Evolutionary conservation across 2,329 filamentous ascomycete genomes (phyloP).

Genomic region (Emericellopsis cladophorae): DNA sequence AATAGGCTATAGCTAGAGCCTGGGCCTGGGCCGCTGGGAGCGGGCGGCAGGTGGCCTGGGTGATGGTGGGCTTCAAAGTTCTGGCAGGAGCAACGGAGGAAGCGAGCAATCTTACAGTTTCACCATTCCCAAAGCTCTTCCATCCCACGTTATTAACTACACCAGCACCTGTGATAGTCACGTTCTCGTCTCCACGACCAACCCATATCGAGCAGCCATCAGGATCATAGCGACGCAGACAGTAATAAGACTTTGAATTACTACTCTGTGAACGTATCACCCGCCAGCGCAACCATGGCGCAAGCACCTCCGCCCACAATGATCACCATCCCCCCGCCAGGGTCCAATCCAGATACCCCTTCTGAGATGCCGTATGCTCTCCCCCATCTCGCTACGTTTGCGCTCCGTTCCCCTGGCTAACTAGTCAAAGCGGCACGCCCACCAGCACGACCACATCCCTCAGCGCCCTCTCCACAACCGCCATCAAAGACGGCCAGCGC

Average conservation of each 20-base stretch:
- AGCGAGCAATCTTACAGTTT: background rate
- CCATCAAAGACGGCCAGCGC: conserved; percentile 91
- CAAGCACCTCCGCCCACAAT: conserved; percentile 46
- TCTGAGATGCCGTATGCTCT: conserved; percentile 74
- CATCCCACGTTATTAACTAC: background rate
- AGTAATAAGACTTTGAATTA: background rate
- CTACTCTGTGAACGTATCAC: background rate
- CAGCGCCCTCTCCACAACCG: conserved; percentile 81
- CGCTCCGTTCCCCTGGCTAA: background rate
- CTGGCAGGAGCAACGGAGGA: too few species aligned
- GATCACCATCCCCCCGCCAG: conserved; percentile 73
- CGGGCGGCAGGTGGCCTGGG: too few species aligned
- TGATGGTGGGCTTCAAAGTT: too few species aligned
- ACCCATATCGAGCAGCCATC: background rate
- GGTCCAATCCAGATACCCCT: conserved; percentile 73
- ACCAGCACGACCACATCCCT: conserved; percentile 88
- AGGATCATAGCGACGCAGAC: too few species aligned
- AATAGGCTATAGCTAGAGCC: too few species aligned
- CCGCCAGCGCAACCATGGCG: conserved; percentile 18
- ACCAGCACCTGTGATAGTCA: background rate
- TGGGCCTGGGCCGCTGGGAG: too few species aligned
- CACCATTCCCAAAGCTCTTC: background rate
- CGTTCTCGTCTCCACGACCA: background rate
- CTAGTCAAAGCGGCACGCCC: conserved; percentile 61
- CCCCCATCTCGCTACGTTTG: background rate